phyloP scores from a whole-genome alignment of 441 rosid genomes.

The Corymbia calophylla region DNA sequence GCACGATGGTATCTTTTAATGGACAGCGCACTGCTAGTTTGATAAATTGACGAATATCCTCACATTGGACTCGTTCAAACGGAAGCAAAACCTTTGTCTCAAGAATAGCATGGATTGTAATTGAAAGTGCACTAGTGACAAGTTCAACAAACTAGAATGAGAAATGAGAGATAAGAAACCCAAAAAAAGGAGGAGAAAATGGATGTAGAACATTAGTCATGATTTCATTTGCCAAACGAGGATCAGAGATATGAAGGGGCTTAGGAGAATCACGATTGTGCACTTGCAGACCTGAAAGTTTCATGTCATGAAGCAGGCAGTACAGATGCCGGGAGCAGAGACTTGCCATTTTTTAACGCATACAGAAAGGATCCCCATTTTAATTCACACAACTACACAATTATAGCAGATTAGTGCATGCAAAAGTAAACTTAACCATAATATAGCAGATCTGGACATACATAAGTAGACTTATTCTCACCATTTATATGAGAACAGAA shows the following conservation, averaged over 20 bases:
- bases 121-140: too few relatives aligned
- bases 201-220: too few relatives aligned
- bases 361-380: not conserved
- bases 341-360: not conserved
- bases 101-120: too few relatives aligned
- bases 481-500: slow-evolving; percentile 96
- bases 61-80: not conserved
- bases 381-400: not conserved
- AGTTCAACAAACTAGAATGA: too few relatives aligned
- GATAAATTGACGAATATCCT: not conserved
- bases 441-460: not conserved
- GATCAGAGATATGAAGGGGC: too few relatives aligned
- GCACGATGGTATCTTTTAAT: rapidly evolving
- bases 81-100: too few relatives aligned
- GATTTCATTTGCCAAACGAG: too few relatives aligned
- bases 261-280: not conserved
- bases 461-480: slow-evolving; percentile 11
- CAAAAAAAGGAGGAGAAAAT: too few relatives aligned
- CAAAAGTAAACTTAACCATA: not conserved
- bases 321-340: not conserved
- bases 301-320: not conserved
- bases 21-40: not conserved
- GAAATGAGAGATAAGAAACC: too few relatives aligned
- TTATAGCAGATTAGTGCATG: not conserved
- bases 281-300: not conserved